Percentiles rank a stretch among this genome's conserved stretches.
phyloP scores from a whole-genome alignment of 2,329 filamentous ascomycete species.

The Cytospora paraplurivora region DNA sequence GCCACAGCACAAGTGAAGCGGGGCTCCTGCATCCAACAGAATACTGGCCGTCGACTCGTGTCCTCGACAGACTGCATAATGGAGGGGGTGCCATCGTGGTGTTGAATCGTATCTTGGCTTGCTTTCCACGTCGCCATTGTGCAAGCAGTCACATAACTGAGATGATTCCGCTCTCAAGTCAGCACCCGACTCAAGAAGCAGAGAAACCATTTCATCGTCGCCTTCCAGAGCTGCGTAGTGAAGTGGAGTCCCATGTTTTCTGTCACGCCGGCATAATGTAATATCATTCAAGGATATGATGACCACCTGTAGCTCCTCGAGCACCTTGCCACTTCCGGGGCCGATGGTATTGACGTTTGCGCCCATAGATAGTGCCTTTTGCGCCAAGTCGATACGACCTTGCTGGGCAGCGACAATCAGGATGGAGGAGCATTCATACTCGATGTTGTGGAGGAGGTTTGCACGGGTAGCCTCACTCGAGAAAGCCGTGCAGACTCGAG shows the following conservation, averaged over 20 bases:
- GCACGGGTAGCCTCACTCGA: not conserved
- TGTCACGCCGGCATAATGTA: too few species aligned
- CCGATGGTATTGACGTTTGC: not conserved
- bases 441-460: not conserved
- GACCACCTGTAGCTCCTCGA: too few species aligned
- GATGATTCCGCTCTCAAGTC: not conserved
- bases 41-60: not conserved
- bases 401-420: not conserved
- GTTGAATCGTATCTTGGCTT: not conserved
- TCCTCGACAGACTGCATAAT: not conserved
- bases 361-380: not conserved
- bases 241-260: not conserved
- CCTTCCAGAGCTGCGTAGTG: not conserved
- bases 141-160: not conserved
- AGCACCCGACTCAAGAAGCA: not conserved
- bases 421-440: not conserved
- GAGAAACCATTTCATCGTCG: not conserved
- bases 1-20: not conserved
- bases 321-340: not conserved
- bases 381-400: not conserved
- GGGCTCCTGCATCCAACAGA: not conserved
- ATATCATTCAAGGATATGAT: too few species aligned
- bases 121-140: not conserved
- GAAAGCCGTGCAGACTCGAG: not conserved
- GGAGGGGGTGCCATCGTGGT: not conserved